phyloP scores from a whole-genome alignment of 106 monocot species.

The Platanthera guangdongensis region DNA sequence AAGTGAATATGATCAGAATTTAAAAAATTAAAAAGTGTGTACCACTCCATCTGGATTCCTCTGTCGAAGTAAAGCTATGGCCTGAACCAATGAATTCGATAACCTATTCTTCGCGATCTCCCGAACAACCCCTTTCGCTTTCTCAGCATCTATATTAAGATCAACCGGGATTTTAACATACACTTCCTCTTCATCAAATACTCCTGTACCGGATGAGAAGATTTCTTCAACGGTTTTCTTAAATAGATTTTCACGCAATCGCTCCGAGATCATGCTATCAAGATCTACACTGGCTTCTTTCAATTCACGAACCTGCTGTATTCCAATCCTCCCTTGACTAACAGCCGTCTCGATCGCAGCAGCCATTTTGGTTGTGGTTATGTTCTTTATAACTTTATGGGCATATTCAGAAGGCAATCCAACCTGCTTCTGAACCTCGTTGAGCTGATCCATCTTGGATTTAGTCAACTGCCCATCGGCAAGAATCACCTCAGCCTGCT shows the following conservation, averaged over 20 bases:
- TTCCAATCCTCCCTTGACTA: conserved; percentile 74
- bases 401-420: conserved; percentile 85
- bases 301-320: conserved; percentile 75
- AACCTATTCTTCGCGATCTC: conserved; percentile 71
- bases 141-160: conserved; percentile 56
- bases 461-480: conserved; percentile 92
- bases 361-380: conserved; percentile 91
- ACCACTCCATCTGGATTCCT: conserved; percentile 85
- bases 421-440: conserved; percentile 75
- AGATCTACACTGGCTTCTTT: conserved; percentile 77
- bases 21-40: conserved; percentile 11
- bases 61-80: conserved; percentile 71
- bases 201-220: conserved; percentile 80
- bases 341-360: conserved; percentile 89
- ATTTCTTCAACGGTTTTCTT: conserved; percentile 87
- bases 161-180: conserved; percentile 82
- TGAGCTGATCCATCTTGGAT: conserved; percentile 75
- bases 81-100: conserved; percentile 81
- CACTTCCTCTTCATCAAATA: conserved; percentile 78
- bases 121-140: conserved; percentile 68
- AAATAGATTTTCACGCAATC: conserved; percentile 74
- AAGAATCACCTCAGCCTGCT: conserved; percentile 92
- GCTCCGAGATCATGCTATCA: conserved; percentile 77
- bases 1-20: not conserved
- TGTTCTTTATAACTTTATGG: conserved; percentile 89